Conservation (phyloP, 192 early-diverging fungal genomes). For the Haplosporangium gracile region DNA sequence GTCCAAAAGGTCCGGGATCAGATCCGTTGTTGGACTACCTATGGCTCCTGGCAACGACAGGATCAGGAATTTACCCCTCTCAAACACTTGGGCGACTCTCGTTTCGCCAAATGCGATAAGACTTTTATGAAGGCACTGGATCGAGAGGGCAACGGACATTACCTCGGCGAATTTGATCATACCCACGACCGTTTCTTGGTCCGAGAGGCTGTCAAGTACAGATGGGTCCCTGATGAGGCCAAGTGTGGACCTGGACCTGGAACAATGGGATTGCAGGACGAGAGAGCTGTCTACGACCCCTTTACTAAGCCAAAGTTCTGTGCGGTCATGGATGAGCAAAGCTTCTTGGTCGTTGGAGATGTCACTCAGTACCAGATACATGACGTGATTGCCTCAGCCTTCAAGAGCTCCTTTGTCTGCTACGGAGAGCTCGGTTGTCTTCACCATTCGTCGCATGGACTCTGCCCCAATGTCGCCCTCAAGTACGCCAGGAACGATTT, state of each 20-base stretch:
- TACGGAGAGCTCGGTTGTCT: slow-evolving; percentile 69
- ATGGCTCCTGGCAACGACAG: slow-evolving; percentile 41
- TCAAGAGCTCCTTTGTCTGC: slow-evolving; percentile 62
- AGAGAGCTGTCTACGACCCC: slow-evolving; percentile 23
- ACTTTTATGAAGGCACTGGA: slow-evolving; percentile 47
- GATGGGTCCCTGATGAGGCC: slow-evolving; percentile 37
- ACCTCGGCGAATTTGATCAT: slow-evolving; percentile 45
- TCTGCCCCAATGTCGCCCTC: slow-evolving; percentile 28
- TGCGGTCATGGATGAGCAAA: slow-evolving; percentile 43
- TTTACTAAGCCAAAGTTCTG: slow-evolving; percentile 55
- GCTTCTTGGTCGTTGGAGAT: slow-evolving; percentile 65
- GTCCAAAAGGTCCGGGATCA: slow-evolving; percentile 39
- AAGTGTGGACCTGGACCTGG: slow-evolving; percentile 47
- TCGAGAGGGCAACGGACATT: slow-evolving; percentile 44
- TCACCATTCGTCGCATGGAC: slow-evolving; percentile 44
- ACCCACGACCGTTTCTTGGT: slow-evolving; percentile 26
- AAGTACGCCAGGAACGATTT: slow-evolving; percentile 67
- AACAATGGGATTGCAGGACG: slow-evolving; percentile 35
- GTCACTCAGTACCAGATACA: slow-evolving; percentile 66
- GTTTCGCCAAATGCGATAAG: slow-evolving; percentile 51
- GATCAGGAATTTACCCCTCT: slow-evolving; percentile 18
- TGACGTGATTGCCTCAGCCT: slow-evolving; percentile 63
- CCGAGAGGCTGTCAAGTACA: slow-evolving; percentile 44
- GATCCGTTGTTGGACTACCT: slow-evolving; percentile 47
- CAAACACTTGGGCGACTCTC: slow-evolving; percentile 39